Evolutionary conservation across 23 red algal species (phyloP), one percentile per base, ranked within the genome.

Genomic region (Pyropia yezoensis): DNA sequence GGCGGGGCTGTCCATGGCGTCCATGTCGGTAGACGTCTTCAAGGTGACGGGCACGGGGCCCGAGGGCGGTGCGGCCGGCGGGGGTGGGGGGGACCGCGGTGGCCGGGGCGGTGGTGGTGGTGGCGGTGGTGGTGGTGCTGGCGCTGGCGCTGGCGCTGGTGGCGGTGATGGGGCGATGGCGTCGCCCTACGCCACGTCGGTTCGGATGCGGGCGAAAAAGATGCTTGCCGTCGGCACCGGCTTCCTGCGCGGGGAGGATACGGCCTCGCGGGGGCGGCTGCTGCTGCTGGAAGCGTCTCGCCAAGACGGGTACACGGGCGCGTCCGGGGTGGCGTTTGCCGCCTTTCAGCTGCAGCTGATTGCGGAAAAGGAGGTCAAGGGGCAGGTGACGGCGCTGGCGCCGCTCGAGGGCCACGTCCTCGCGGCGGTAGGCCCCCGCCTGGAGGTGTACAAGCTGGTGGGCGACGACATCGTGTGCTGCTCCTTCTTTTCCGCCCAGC

Each of bases 371-470:
- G 93, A 97, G 49, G 50, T 97, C 21, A 84, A 79, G 24, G 75
- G 85, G 23, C 83, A 77, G 39, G 93, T 97, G n/a, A 83, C 85
- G n/a, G 81, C 80, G 20, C 82, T 89, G 15, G 85, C 85, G 16
- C 49, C 80, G 4, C 70, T 97, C 66, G 73, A 97, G 63, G 93
- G 85, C 26, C 90, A 90, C 63, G 79, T 97, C 7, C 68, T 87
- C 27, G 85, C 75, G 14, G 72, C 63, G 3, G 85, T 89, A 0
- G 93, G 93, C 7, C 77, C 93, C 23, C 78, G 72, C 26, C 69
- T 97, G 32, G 87, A 88, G 70, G 85, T 97, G 24, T 97, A 97
- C 80, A 97, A 97, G 62, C 74, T 97, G 14, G 85, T 97, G 16
- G 93, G 83, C 33, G 87, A 90, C 50, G 93, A 97, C 59, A 84